Evolutionary conservation across 2,329 filamentous ascomycete genomes (phyloP).

Genomic region (Aspergillus texensis): DNA sequence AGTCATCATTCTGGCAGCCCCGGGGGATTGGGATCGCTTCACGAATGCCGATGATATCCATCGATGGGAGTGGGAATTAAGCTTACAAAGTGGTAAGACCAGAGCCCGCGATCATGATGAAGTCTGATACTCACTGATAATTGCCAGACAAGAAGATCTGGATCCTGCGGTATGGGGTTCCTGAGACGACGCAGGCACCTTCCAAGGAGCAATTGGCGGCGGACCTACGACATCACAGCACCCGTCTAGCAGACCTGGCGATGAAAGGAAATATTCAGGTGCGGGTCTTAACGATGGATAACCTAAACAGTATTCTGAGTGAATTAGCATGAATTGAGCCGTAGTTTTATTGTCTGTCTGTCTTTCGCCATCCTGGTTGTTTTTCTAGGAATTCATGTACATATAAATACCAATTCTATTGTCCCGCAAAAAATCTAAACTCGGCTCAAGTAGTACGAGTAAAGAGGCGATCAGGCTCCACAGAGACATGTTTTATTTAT

Average conservation of each 20-base stretch:
- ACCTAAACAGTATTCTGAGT: neutral
- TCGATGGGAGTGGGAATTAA: neutral
- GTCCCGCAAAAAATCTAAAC: too few species aligned
- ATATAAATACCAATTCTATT: too few species aligned
- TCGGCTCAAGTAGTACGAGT: too few species aligned
- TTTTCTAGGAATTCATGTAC: too few species aligned
- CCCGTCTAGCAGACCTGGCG: neutral
- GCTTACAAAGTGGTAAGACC: neutral
- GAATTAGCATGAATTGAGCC: neutral
- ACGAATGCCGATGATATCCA: neutral
- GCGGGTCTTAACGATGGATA: neutral
- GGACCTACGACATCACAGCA: neutral
- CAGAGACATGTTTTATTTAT: too few species aligned
- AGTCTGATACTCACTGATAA: neutral
- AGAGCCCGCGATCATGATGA: too few species aligned
- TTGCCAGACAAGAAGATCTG: neutral
- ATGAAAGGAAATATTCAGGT: neutral
- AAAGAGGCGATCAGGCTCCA: too few species aligned
- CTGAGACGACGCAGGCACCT: neutral
- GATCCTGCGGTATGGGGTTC: neutral
- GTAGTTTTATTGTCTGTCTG: too few species aligned
- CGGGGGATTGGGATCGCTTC: neutral
- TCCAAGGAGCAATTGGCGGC: neutral
- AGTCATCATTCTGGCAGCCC: neutral
- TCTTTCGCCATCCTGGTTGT: too few species aligned